Conservation (phyloP, 192 early-diverging fungal species). For the Dissophora globulifera region DNA sequence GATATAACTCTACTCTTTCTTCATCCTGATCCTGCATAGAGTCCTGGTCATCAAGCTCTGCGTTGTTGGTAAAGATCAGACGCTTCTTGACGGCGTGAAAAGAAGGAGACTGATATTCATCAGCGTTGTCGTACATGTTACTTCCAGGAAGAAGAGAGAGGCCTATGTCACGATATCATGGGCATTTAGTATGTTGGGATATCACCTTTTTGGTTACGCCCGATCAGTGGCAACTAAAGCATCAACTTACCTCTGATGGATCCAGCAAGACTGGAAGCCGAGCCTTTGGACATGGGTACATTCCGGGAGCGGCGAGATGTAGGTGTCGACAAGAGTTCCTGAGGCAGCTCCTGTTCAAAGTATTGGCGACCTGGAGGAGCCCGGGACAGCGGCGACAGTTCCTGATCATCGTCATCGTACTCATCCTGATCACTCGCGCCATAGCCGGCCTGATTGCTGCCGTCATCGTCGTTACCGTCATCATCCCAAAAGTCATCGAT, state of each 20-base stretch:
- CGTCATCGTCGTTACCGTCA: conserved; percentile 13
- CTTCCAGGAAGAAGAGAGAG: background rate
- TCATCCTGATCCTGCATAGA: background rate
- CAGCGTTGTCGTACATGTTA: background rate
- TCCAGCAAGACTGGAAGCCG: background rate
- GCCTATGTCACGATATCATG: background rate
- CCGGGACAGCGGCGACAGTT: background rate
- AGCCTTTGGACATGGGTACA: conserved; percentile 15
- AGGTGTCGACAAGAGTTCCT: conserved; percentile 32
- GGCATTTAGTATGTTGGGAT: background rate
- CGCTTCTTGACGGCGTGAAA: conserved; percentile 33
- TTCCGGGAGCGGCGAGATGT: conserved; percentile 18
- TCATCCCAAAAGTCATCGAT: conserved; percentile 51
- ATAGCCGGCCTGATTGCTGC: background rate
- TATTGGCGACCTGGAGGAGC: too few relatives aligned
- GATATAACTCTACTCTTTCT: too few relatives aligned
- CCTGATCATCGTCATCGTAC: background rate
- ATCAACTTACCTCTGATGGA: conserved; percentile 11
- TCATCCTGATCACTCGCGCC: background rate
- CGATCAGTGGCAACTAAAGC: background rate
- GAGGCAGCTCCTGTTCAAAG: conserved; percentile 27
- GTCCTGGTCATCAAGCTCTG: conserved; percentile 6
- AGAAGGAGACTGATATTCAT: conserved; percentile 37
- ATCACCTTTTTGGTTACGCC: background rate
- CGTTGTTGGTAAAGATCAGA: conserved; percentile 26